These are phyloP conservation scores for Colletotrichum shisoi DNA, from an alignment of 2,329 filamentous ascomycete genomes.

Conservation along the genomic window DNA sequence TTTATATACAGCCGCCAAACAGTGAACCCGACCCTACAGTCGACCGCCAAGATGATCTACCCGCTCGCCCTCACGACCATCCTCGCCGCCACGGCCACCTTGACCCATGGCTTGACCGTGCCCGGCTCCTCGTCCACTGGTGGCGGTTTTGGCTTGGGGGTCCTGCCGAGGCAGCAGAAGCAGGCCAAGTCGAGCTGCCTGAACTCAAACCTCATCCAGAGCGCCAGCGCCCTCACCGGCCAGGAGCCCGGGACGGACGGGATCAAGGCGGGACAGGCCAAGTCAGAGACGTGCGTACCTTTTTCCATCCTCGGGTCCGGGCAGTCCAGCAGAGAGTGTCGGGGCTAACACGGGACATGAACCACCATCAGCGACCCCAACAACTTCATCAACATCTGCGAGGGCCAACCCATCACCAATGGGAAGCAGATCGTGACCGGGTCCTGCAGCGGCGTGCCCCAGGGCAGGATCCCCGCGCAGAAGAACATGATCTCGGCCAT, in stretches of 20 bases:
- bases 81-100: not conserved
- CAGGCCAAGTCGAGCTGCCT: slow-evolving; percentile 43
- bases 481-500: slow-evolving; percentile 64
- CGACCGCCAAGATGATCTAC: not conserved
- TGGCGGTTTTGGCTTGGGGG: not conserved
- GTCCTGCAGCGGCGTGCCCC: slow-evolving; percentile 67
- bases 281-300: slow-evolving; percentile 55
- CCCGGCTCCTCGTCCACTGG: not conserved
- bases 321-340: too few relatives aligned
- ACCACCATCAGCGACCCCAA: slow-evolving; percentile 51
- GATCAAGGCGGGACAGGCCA: slow-evolving; percentile 44
- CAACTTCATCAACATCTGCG: slow-evolving; percentile 70
- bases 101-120: not conserved
- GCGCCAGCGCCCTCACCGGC: slow-evolving; percentile 51
- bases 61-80: not conserved
- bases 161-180: slow-evolving; percentile 13
- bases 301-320: not conserved
- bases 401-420: slow-evolving; percentile 62
- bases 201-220: slow-evolving; percentile 53
- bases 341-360: not conserved
- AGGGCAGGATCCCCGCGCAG: slow-evolving; percentile 62
- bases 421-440: slow-evolving; percentile 59
- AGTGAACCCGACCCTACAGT: too few relatives aligned
- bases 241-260: slow-evolving; percentile 47
- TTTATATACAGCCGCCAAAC: too few relatives aligned